These are phyloP conservation scores for Nitzschia sp. DNA, from an alignment of 108 stramenopile genomes.

Conservation along the genomic window DNA sequence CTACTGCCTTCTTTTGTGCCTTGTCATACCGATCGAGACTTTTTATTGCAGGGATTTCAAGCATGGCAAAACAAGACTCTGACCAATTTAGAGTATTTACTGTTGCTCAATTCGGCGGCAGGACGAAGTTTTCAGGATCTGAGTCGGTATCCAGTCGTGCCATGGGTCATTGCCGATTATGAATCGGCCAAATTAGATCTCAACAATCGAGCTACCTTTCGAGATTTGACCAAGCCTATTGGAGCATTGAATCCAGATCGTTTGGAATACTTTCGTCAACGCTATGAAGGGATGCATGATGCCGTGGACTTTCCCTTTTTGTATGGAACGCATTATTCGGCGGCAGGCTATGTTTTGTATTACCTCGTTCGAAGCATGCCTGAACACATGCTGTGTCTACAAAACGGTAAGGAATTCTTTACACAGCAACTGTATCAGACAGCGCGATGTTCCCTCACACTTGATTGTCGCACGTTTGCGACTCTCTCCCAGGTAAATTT, in stretches of 20 bases:
- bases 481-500: constrained; percentile 73
- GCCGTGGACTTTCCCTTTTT: constrained; percentile 81
- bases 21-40: constrained; percentile 80
- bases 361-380: constrained; percentile 95
- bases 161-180: constrained; percentile 95
- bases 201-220: constrained; percentile 59
- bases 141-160: constrained; percentile 98
- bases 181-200: constrained; percentile 67
- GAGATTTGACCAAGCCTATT: constrained; percentile 96
- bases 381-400: constrained; percentile 97
- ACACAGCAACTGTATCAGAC: neutral
- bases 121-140: constrained; percentile 93
- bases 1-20: constrained; percentile 52
- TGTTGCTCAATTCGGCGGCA: constrained; percentile 92
- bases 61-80: constrained; percentile 70
- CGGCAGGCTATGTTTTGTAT: constrained; percentile 98
- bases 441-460: too few relatives aligned
- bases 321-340: constrained; percentile 96
- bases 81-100: constrained; percentile 95
- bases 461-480: neutral
- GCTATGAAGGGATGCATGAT: constrained; percentile 79
- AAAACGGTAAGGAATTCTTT: constrained; percentile 73
- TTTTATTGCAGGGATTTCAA: constrained; percentile 64
- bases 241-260: constrained; percentile 92
- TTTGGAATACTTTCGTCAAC: constrained; percentile 81